phyloP scores from a whole-genome alignment of 352 stramenopile species.

The Thalassiosira oceanica region DNA sequence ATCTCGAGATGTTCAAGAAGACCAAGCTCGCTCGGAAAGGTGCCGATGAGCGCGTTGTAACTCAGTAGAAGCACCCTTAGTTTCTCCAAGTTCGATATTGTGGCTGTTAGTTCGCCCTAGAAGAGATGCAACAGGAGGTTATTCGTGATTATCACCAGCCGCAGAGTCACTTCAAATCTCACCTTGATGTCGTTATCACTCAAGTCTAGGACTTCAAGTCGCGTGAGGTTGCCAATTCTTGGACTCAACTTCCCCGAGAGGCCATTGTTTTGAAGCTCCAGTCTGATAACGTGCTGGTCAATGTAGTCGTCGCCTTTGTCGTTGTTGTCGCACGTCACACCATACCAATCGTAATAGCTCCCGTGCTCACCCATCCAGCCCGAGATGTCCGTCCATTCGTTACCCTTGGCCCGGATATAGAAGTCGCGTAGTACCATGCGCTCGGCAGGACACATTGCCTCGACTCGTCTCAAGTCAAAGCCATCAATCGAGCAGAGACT shows the following conservation, averaged over 20 bases:
- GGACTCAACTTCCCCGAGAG: slow-evolving; percentile 15
- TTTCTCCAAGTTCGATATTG: neutral
- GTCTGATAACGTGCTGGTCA: neutral
- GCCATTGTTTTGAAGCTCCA: slow-evolving; percentile 17
- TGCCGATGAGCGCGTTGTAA: slow-evolving; percentile 2
- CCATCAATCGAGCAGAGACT: neutral
- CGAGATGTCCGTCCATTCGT: slow-evolving; percentile 19
- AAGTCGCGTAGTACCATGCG: slow-evolving; percentile 30
- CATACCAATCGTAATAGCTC: slow-evolving; percentile 28
- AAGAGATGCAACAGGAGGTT: neutral
- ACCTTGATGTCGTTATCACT: slow-evolving; percentile 44
- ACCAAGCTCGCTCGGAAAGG: neutral
- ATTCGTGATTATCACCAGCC: neutral
- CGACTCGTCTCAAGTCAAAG: neutral
- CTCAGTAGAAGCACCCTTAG: neutral
- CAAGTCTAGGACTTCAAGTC: slow-evolving; percentile 10
- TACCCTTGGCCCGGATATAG: slow-evolving; percentile 23
- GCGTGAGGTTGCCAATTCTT: slow-evolving; percentile 6
- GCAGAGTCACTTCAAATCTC: slow-evolving; percentile 7
- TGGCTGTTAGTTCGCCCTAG: neutral
- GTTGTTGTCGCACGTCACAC: slow-evolving; percentile 1
- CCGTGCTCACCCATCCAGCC: slow-evolving; percentile 14
- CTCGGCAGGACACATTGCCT: slow-evolving; percentile 8
- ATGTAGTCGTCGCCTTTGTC: too few relatives aligned
- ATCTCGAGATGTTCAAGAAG: neutral